Base-by-base conservation (phyloP, 169 alveolate genomes). In the Cryptosporidium bovis region DNA sequence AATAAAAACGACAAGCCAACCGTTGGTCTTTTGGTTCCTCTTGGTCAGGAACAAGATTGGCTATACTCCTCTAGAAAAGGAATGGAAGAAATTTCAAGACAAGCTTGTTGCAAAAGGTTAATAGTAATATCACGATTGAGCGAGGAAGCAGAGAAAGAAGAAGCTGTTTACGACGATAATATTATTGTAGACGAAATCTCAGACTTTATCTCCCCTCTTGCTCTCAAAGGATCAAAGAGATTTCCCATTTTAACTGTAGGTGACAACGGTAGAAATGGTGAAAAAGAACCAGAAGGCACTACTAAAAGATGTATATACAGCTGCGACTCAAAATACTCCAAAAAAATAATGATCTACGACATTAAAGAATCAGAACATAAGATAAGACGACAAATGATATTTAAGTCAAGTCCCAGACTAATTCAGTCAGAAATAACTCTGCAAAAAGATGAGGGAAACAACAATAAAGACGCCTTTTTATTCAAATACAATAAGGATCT, bases 11-110 rank as follows among this genome's bases (percentile, higher is more conserved):
- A 13, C n/a, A 33, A 77, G 33, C 71, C 44, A 56, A 77, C 87
- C 44, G 87, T 27, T 3, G 87, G 77, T 44, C 51, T 77, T 40
- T 36, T 77, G 6, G 87, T 77, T 20, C 87, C 87, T 34, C 33
- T 77, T 3, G 87, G 87, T 2, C 77, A 77, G 51, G 87, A 77
- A 1, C 64, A 60, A 36, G 87, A 77, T 48, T 77, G 87, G 87
- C 60, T 77, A 12, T 77, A 77, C 36, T 60, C 69, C 18, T 58
- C 87, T 1, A 56, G 71, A 62, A 77, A 62, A n/a, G 87, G 87
- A 18, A 58, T 44, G 34, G 77, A 77, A 27, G 87, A 77, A 31
- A 60, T 77, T 16, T 56, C 53, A 20, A 48, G 34, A 34, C 87
- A 77, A 48, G 71, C 71, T 6, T 58, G 64, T 2, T 44, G 77